phyloP scores from a whole-genome alignment of 129 eudicot species.

The Silybum marianum region DNA sequence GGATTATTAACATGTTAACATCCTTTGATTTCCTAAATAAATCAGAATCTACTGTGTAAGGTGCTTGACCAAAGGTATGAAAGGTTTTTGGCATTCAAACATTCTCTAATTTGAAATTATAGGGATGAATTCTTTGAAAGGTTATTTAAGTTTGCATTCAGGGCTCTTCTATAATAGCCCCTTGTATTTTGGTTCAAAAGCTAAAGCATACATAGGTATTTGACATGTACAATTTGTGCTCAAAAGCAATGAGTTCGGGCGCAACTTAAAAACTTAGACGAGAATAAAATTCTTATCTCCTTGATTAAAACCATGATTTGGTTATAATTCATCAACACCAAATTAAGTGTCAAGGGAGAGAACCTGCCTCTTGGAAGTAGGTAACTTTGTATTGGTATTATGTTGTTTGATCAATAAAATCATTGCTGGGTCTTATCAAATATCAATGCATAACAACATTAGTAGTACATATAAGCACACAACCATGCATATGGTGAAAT shows the following conservation, averaged over 20 bases:
- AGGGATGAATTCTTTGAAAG: not conserved
- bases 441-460: not conserved
- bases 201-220: not conserved
- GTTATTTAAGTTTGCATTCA: not conserved
- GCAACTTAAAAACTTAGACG: not conserved
- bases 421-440: not conserved
- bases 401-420: not conserved
- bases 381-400: not conserved
- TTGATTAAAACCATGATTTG: not conserved
- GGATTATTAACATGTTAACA: not conserved
- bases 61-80: not conserved
- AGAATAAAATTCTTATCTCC: not conserved
- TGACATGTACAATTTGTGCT: not conserved
- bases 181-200: slow-evolving; percentile 7
- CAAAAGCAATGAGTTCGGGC: not conserved
- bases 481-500: slow-evolving; percentile 4
- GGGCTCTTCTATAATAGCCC: not conserved
- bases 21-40: not conserved
- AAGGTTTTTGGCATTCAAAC: not conserved
- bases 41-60: slow-evolving; percentile 7
- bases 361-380: not conserved
- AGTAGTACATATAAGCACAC: slow-evolving; percentile 1
- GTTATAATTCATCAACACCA: not conserved
- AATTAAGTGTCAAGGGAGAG: not conserved
- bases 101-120: slow-evolving; percentile 3